Base-by-base conservation (phyloP, 2,329 filamentous ascomycete genomes). In the Aspergillus sp. region DNA sequence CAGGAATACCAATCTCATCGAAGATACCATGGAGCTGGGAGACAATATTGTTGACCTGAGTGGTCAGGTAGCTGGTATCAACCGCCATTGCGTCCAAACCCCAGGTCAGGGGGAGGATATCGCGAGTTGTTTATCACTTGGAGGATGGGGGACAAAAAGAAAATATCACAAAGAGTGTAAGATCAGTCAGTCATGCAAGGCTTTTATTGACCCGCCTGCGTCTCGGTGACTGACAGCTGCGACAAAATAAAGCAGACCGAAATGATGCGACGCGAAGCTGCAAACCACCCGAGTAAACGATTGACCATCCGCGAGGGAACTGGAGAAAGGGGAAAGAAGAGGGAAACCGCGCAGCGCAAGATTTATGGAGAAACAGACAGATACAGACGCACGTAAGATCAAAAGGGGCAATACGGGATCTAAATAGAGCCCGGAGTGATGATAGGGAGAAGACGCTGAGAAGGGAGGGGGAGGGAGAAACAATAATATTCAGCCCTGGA, bases 1-100 rank as follows among this genome's bases (percentile, higher is more conserved):
- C 85, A 23, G 93, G 85, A n/a, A 99, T 89, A 54, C 94, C 94
- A 67, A 99, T 99, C 70, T 99, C 93, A 72, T 99, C 94, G 68
- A 97, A 99, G 53, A 97, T 83, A 60, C 88, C 89, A 75, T 97
- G 93, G 56, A 99, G 83, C 75, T 97, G 91, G 72, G 85, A 85
- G 70, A 97, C 91, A 69, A 96, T 97, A 66, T 84, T 91, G 62
- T 91, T 94, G 76, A 99, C 90, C 83, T 97, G 94, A 72, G 95
- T 91, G 64, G 91, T 89, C 69, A 97, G 81, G 74, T 95, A 95
- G 71, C 89, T 90, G 54, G 92, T 91, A 76, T 97, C 92, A 86
- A 97, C 96, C 49, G 70, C 67, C 73, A 75, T 76, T 34, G 46
- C 54, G 55, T 45, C 43, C 23, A 25, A 19, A 25, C 36, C 56